Percentiles rank a stretch among this genome's conserved stretches.
Evolutionary conservation across 164 flowering plant genomes (phyloP).

Genomic region (Stephania japonica): DNA sequence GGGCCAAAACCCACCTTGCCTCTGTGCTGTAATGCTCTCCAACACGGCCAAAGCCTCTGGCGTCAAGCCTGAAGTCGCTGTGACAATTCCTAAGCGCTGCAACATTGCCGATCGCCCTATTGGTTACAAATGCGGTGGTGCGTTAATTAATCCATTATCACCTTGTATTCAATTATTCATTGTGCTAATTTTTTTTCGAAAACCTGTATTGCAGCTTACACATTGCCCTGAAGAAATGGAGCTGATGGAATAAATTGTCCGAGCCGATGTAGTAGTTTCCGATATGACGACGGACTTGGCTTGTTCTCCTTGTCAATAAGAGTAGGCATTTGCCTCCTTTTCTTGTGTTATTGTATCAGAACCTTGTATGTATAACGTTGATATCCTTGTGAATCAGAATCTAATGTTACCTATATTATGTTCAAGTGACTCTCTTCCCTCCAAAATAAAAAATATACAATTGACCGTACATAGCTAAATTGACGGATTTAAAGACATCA

Average conservation of each 20-base stretch:
- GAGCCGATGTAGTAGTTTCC: not conserved
- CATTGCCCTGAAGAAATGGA: slow-evolving; percentile 40
- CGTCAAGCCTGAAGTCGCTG: slow-evolving; percentile 48
- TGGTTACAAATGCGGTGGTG: slow-evolving; percentile 77
- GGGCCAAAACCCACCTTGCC: slow-evolving; percentile 57
- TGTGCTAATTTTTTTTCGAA: not conserved
- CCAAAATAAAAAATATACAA: no score
- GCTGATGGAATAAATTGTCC: not conserved
- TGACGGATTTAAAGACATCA: no score
- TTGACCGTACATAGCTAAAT: no score
- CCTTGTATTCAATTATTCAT: not conserved
- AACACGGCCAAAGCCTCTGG: slow-evolving; percentile 45
- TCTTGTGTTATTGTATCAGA: not conserved
- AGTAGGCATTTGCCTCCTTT: not conserved
- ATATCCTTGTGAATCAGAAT: not conserved
- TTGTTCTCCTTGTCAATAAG: not conserved
- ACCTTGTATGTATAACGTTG: not conserved
- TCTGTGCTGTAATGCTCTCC: slow-evolving; percentile 76
- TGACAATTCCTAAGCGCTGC: slow-evolving; percentile 76
- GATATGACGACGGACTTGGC: not conserved
- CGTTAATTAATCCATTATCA: not conserved
- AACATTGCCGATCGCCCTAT: slow-evolving; percentile 68
- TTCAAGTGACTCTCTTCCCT: no score
- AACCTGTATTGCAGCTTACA: slow-evolving; percentile 44
- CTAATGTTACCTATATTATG: no score